Evolutionary conservation across 1,284 basidiomycete genomes (phyloP).

Genomic region (Inonotus obliquus): DNA sequence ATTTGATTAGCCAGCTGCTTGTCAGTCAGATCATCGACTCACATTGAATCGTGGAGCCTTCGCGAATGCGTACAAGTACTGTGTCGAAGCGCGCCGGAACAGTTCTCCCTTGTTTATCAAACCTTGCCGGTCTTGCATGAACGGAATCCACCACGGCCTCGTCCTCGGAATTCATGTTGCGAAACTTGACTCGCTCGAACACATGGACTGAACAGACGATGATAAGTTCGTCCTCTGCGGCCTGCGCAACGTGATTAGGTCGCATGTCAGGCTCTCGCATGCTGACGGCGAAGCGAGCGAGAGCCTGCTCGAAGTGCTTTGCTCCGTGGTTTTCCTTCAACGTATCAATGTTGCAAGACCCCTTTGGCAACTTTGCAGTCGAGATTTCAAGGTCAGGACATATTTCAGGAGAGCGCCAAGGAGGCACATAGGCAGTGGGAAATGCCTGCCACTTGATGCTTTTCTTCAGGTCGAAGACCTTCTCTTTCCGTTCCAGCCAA

Average conservation of each 20-base stretch:
- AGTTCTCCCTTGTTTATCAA: not conserved
- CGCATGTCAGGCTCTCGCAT: not conserved
- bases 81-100: not conserved
- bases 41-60: not conserved
- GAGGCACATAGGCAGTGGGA: not conserved
- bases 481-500: conserved; percentile 25
- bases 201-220: not conserved
- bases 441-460: not conserved
- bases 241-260: not conserved
- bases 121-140: not conserved
- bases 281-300: not conserved
- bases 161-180: not conserved
- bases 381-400: not conserved
- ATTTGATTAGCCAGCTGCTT: not conserved
- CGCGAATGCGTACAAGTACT: not conserved
- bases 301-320: not conserved
- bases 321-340: not conserved
- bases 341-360: not conserved
- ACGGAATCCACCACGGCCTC: not conserved
- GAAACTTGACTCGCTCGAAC: not conserved
- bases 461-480: not conserved
- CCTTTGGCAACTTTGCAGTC: not conserved
- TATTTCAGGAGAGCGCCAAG: not conserved
- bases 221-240: not conserved
- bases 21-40: no score